Base-by-base conservation (phyloP, 306 rosid genomes). In the Cucumis melo region DNA sequence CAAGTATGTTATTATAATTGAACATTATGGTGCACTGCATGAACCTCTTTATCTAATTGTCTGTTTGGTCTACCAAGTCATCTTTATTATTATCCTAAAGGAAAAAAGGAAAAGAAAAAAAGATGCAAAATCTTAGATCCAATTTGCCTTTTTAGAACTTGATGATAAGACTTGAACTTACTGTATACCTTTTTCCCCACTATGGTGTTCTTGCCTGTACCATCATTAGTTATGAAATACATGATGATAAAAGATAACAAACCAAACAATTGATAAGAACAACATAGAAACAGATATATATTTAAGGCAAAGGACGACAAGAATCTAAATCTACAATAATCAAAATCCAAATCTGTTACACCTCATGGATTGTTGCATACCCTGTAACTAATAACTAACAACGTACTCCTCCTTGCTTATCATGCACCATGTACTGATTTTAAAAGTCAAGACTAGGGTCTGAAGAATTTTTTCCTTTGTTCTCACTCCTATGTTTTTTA, bases 1-100 rank as follows among this genome's bases (percentile, higher is more conserved):
- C 65, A 73, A 73, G 63, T 73, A 73, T 55, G 16, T 54, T 74
- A 56, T 74, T 74, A 56, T 54, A 10, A 74, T 74, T 36, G 78
- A n/a, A 16, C 24, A 23, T 12, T 55, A 20, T 74, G 65, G 78
- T 74, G 65, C 78, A 74, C 36, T 72, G 76, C 60, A 72, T 50
- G 76, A 72, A 23, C 59, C 75, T 36, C n/a, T 48, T 68, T 44
- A 41, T 23, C 36, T n/a, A 41, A 46, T 70, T 46, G 57, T 68
- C 75, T 70, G 27, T 19, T 66, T 66, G 73, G 32, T 67, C 74
- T 39, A 42, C 74, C 71, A 64, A 64, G 27, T 12, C 11, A 11
- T 41, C 29, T 11, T 20, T 20, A 68, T 68, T 66, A 20, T 41
- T 68, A 20, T 41, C 74, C 51, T 5, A n/a, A 41, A 32, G 41